Conservation (phyloP, 345 rosid species). For the Cardamine chenopodiifolia region DNA sequence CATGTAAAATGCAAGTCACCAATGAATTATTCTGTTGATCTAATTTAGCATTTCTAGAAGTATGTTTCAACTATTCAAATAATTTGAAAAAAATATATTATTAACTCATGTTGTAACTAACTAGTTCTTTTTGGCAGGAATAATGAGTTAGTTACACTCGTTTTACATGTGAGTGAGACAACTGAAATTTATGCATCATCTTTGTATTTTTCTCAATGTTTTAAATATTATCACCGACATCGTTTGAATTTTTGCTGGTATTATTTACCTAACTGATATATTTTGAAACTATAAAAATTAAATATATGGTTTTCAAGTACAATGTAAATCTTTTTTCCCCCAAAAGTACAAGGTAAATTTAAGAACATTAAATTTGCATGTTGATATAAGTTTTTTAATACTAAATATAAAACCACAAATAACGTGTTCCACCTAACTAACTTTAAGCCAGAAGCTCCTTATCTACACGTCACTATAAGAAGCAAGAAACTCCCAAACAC, state of each 20-base stretch:
- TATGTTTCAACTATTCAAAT: background rate
- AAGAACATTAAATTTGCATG: too few relatives aligned
- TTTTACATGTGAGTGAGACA: background rate
- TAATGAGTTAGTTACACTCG: constrained; percentile 1
- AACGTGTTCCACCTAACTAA: background rate
- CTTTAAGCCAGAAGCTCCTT: background rate
- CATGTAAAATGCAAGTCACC: constrained; percentile 13
- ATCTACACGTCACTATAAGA: background rate
- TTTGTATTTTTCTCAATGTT: too few relatives aligned
- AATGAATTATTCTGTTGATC: background rate
- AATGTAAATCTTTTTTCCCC: too few relatives aligned
- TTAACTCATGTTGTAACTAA: constrained; percentile 1
- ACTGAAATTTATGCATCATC: background rate
- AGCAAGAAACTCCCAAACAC: constrained; percentile 9
- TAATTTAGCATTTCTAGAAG: background rate
- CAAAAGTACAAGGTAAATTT: too few relatives aligned
- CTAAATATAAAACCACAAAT: too few relatives aligned
- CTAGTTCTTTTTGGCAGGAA: background rate
- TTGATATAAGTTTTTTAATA: too few relatives aligned
- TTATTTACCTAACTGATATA: too few relatives aligned
- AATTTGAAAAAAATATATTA: background rate
- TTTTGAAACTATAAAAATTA: too few relatives aligned
- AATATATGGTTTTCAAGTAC: too few relatives aligned
- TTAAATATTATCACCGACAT: too few relatives aligned
- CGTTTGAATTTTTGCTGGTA: too few relatives aligned